Evolutionary conservation across 176 grass and related monocot genomes (phyloP), one percentile per base, ranked within the genome.

Genomic region (Hyparrhenia diplandra): DNA sequence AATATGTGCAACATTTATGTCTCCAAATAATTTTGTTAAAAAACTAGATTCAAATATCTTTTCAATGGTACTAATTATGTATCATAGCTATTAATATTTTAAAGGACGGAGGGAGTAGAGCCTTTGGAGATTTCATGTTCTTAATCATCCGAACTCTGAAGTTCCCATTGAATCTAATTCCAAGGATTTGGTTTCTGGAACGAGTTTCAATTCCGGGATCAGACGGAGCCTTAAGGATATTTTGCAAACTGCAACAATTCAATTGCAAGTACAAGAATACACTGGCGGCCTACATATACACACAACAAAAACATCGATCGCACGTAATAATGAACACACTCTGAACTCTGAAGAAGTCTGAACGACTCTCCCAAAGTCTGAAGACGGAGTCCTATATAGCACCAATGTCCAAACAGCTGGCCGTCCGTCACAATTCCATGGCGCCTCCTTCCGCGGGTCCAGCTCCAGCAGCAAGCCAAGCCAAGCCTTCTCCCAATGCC

Each of bases 381-480:
- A 9, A 52, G 45, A 21, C 17, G 17, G n/a, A n/a, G n/a, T n/a
- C n/a, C n/a, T n/a, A n/a, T n/a, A 46, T 0, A 16, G 43, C 13
- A 47, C 14, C 47, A 51, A 51, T 51, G 47, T 51, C 12, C 47
- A 51, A 51, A 51, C 17, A 20, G 47, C 47, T 51, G 5, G 17
- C 17, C 59, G 39, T n/a, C n/a, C n/a, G n/a, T 18, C 17, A 43
- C 37, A 10, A 31, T 20, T 9, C 75, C 37, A 4, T 2, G 24
- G 75, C 58, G 31, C 37, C 75, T 20, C 46, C 46, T 78, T 42
- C 67, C 73, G 6, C 13, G 20, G 54, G n/a, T n/a, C 24, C 57
- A 27, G 10, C 24, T 62, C 59, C 25, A 62, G 24, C 73, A 61
- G 79, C 85, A 45, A 45, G 68, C 66, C 64, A 57, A 57, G 52